phyloP scores from a whole-genome alignment of 176 grass and related monocot species.

The Rhipidocladum racemiflorum region DNA sequence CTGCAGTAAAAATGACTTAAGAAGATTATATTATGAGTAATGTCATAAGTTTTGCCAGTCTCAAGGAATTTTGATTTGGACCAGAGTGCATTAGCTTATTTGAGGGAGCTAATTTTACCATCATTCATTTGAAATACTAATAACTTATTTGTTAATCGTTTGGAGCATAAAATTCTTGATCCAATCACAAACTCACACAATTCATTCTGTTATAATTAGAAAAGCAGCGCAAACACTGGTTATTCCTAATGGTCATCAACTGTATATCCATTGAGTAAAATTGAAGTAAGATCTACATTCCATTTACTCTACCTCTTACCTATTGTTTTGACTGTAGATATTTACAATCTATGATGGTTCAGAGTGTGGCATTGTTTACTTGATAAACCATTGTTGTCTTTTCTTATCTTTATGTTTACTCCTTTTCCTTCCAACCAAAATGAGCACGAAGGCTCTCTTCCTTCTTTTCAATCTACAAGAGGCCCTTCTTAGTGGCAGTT shows the following conservation, averaged over 20 bases:
- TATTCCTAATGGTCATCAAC: not conserved
- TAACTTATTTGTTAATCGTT: not conserved
- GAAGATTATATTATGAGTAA: not conserved
- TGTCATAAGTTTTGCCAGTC: not conserved
- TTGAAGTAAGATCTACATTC: not conserved
- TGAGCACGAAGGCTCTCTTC: not conserved
- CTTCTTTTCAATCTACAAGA: not conserved
- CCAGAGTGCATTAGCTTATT: not conserved
- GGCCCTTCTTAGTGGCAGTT: not conserved
- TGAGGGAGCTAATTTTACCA: not conserved
- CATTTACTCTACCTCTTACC: not conserved
- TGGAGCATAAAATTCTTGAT: conserved; percentile 1
- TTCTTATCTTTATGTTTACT: not conserved
- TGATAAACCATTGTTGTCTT: not conserved
- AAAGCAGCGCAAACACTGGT: not conserved
- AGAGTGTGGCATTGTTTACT: not conserved
- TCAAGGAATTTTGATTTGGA: not conserved
- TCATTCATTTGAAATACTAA: not conserved
- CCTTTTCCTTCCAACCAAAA: not conserved
- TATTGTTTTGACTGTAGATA: not conserved
- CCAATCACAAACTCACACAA: not conserved
- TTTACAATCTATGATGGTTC: not conserved
- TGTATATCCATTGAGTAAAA: not conserved
- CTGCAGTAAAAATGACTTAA: not conserved
- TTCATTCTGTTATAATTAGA: not conserved